Base-by-base conservation (phyloP, 331 rosid genomes). In the Malus hybrid region DNA sequence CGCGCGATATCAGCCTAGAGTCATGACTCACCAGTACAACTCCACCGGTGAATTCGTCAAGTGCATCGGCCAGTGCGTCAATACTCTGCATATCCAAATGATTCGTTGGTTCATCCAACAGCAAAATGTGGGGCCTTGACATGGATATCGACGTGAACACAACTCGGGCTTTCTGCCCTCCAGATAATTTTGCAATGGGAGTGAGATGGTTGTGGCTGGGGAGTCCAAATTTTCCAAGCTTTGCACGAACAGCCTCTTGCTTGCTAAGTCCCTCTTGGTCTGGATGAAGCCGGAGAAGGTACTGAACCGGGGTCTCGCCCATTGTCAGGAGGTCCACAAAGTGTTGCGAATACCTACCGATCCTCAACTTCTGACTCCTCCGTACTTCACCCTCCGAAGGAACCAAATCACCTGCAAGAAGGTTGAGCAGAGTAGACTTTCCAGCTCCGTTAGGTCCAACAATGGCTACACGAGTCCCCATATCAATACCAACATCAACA, bases 181-280 rank as follows among this genome's bases (percentile, higher is more conserved):
- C 97, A 5, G 97, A 91, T 75, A 89, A 76, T 76, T 91, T 91
- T 73, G 80, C 93, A 72, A 91, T 91, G 16, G 97, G 97, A 28
- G 97, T 88, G 63, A 91, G 97, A 74, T 91, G 97, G 78, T 91
- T 91, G 86, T 91, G 96, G 82, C 97, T 89, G n/a, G 93, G 95
- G 29, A 91, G 80, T 53, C 96, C 97, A 81, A 82, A 91, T 81
- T 91, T 52, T 52, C 57, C 57, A 52, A 52, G 57, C 57, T 52
- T 52, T 52, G 57, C 57, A 13, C 57, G 57, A 15, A 19, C 24
- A 57, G 97, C 93, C 84, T 91, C 97, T 83, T 91, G 96, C 88
- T 91, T 91, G 79, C 97, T 91, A 39, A 88, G 86, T 63, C 97
- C 96, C 82, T 88, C 95, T 75, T 91, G 97, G 28, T 89, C 89